Evolutionary conservation across 129 eudicot species (phyloP), one percentile per base, ranked within the genome.

Genomic region (Saussurea involucrata): DNA sequence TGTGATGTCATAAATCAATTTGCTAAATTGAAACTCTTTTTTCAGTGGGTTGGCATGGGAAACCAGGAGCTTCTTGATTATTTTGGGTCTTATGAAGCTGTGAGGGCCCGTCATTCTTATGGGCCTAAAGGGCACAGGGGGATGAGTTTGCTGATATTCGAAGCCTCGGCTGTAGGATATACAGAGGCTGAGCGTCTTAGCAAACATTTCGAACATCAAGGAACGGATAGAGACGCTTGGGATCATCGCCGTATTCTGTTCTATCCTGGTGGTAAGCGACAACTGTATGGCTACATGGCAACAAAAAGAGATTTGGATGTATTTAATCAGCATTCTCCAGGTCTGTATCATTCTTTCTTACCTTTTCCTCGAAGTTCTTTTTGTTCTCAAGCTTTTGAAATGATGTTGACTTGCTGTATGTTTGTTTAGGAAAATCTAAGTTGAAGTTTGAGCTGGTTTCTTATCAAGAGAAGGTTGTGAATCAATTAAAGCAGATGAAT

Each of bases 11-110:
- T 34, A 5, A 4, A 57, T 3, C 18, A 11, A 29, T 46, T 63
- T 53, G 24, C 68, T 68, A 69, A 33, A 58, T 24, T 33, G 8
- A 24, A 74, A 40, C 46, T 72, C 1, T 17, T 42, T 21, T 69
- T 82, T 66, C 90, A 95, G 99, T 95, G 99, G 99, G 24, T 75
- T 33, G 99, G 99, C 15, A 95, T 95, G 99, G 99, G 99, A 44
- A 92, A 85, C 72, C 91, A 74, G 3, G 99, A 95, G 81, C 91
- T 95, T n/a, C 88, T 89, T 0, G 90, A 89, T 1, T 88, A 82
- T 40, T 95, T 95, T 68, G 79, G 85, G 67, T 36, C 74, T 1
- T 92, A 87, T 32, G 80, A 77, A 63, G 94, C 97, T 0, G 85
- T 57, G 20, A 92, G 69, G 81, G 90, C 97, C 12, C 85, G 88